These are phyloP conservation scores for Cladorrhinum sp. DNA, from an alignment of 2,329 filamentous ascomycete genomes.

Conservation along the genomic window DNA sequence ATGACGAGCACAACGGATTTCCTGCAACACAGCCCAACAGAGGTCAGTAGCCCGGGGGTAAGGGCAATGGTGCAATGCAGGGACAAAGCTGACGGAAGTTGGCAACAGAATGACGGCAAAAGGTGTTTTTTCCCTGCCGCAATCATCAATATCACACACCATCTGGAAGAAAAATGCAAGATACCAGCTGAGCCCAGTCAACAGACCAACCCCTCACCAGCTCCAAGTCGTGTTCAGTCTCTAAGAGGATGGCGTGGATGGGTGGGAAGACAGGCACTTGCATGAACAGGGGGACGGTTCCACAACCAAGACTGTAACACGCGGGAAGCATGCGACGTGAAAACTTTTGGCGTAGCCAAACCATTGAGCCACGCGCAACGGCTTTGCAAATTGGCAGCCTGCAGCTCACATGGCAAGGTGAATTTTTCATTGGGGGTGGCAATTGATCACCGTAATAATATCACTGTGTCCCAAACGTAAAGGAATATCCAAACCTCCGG, in stretches of 20 bases:
- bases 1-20: neutral
- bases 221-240: neutral
- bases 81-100: slow-evolving; percentile 22
- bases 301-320: slow-evolving; percentile 10
- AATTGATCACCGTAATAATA: slow-evolving; percentile 16
- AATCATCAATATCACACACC: neutral
- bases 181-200: neutral
- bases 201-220: neutral
- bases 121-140: slow-evolving; percentile 15
- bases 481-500: no score
- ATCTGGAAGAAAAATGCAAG: slow-evolving; percentile 9
- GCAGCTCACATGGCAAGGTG: slow-evolving; percentile 28
- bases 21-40: neutral
- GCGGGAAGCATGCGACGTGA: slow-evolving; percentile 15
- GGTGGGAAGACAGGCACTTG: slow-evolving; percentile 13
- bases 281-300: slow-evolving; percentile 14
- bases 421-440: slow-evolving; percentile 24
- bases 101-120: slow-evolving; percentile 27
- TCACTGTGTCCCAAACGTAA: neutral
- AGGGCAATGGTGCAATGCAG: slow-evolving; percentile 10
- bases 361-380: slow-evolving; percentile 13
- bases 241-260: no score
- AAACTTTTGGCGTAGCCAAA: slow-evolving; percentile 1
- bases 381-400: slow-evolving; percentile 3
- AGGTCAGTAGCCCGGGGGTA: neutral